Evolutionary conservation across 352 stramenopile genomes (phyloP).

Genomic region (Phytopythium mirpurense): DNA sequence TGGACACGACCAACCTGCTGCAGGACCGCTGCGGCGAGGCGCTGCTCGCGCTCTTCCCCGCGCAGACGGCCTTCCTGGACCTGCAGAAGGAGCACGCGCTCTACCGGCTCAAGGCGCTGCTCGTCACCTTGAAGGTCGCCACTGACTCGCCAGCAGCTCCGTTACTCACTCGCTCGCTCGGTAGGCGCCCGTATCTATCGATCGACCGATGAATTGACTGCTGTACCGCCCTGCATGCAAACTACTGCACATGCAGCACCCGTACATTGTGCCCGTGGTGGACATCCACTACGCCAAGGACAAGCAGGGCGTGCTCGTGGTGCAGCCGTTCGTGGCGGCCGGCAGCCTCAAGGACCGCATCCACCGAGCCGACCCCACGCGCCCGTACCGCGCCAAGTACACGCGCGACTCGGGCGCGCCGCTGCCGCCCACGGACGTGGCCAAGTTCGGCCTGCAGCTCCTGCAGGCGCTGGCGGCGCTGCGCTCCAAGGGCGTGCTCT

Average conservation of each 20-base stretch:
- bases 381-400: slow-evolving; percentile 55
- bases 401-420: slow-evolving; percentile 24
- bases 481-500: slow-evolving; percentile 55
- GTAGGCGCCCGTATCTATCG: too few species aligned
- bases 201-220: too few species aligned
- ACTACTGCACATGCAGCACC: slow-evolving; percentile 37
- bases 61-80: slow-evolving; percentile 51
- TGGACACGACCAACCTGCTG: slow-evolving; percentile 65
- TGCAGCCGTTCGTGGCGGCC: slow-evolving; percentile 48
- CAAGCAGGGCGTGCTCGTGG: slow-evolving; percentile 57
- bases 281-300: slow-evolving; percentile 66
- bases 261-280: slow-evolving; percentile 61
- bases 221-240: too few species aligned
- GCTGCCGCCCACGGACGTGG: slow-evolving; percentile 39
- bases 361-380: slow-evolving; percentile 30
- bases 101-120: slow-evolving; percentile 71
- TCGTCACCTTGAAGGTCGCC: slow-evolving; percentile 74
- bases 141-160: too few species aligned
- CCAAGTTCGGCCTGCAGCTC: slow-evolving; percentile 53
- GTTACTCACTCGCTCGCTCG: too few species aligned
- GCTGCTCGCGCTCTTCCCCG: slow-evolving; percentile 55
- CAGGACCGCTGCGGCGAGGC: slow-evolving; percentile 47
- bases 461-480: slow-evolving; percentile 51
- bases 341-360: slow-evolving; percentile 71
- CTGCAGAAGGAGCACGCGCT: slow-evolving; percentile 47